Conservation (phyloP, 345 rosid genomes). For the Erysimum cheiranthoides region DNA sequence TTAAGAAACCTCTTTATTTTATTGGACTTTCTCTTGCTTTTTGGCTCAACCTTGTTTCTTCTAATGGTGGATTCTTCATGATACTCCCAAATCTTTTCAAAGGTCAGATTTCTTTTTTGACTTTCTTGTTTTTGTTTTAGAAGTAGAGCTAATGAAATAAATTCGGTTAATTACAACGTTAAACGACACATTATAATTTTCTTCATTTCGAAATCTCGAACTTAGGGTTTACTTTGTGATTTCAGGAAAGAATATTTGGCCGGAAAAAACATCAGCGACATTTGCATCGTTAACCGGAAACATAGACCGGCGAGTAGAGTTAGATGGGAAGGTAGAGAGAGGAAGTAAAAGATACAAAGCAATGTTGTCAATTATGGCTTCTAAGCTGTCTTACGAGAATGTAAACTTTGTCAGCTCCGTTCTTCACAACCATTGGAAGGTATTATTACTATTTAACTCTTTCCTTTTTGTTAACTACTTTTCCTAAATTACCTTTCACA, state of each 20-base stretch:
- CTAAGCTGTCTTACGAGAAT: constrained; percentile 64
- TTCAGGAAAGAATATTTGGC: constrained; percentile 50
- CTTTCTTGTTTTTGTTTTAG: not conserved
- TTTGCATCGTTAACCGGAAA: constrained; percentile 50
- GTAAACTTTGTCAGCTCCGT: constrained; percentile 43
- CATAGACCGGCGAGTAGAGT: constrained; percentile 50
- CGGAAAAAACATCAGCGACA: constrained; percentile 47
- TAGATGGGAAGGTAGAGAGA: constrained; percentile 45
- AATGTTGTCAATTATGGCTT: constrained; percentile 58
- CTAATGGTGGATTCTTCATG: constrained; percentile 53
- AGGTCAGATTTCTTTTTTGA: constrained; percentile 43
- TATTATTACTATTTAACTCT: constrained; percentile 13
- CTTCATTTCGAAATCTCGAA: not conserved
- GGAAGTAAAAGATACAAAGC: constrained; percentile 50
- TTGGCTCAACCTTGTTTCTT: constrained; percentile 53
- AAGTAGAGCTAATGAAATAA: not conserved
- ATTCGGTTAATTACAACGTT: not conserved
- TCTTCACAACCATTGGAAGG: constrained; percentile 54
- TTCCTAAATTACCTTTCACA: not conserved
- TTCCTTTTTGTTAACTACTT: not conserved
- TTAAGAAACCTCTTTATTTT: constrained; percentile 34
- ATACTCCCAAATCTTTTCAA: constrained; percentile 42
- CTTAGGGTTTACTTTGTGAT: not conserved
- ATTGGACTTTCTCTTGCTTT: constrained; percentile 41
- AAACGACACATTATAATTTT: not conserved